These are phyloP conservation scores for Heliamphora exappendiculata DNA, from an alignment of 148 eudicot genomes.

Conservation along the genomic window DNA sequence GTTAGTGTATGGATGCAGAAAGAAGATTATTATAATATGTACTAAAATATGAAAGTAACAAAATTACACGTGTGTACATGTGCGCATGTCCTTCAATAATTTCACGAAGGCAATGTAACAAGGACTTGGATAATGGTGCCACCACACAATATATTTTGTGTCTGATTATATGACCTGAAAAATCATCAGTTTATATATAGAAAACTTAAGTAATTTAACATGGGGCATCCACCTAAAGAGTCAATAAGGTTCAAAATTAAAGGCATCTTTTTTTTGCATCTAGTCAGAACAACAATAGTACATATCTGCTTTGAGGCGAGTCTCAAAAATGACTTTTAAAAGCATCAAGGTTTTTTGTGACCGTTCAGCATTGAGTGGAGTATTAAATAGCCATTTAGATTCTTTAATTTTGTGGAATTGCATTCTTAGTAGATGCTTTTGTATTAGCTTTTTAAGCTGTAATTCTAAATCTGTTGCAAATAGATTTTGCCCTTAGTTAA, in stretches of 20 bases:
- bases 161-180: not conserved
- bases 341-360: not conserved
- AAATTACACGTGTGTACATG: too few relatives aligned
- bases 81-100: not conserved
- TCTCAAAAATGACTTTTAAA: not conserved
- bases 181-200: not conserved
- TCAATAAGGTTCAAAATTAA: not conserved
- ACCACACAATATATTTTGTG: not conserved
- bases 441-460: constrained; percentile 10
- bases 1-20: too few relatives aligned
- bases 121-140: not conserved
- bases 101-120: not conserved
- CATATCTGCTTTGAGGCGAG: not conserved
- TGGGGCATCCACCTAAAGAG: not conserved
- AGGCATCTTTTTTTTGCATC: not conserved
- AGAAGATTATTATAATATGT: too few relatives aligned
- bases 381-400: not conserved
- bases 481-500: constrained; percentile 74
- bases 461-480: constrained; percentile 13
- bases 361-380: not conserved
- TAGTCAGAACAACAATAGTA: not conserved
- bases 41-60: too few relatives aligned
- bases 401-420: constrained; percentile 2
- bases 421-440: not conserved
- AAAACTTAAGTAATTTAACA: not conserved